Conservation (phyloP, 2,329 filamentous ascomycete species). For the Fusarium nematophilum region DNA sequence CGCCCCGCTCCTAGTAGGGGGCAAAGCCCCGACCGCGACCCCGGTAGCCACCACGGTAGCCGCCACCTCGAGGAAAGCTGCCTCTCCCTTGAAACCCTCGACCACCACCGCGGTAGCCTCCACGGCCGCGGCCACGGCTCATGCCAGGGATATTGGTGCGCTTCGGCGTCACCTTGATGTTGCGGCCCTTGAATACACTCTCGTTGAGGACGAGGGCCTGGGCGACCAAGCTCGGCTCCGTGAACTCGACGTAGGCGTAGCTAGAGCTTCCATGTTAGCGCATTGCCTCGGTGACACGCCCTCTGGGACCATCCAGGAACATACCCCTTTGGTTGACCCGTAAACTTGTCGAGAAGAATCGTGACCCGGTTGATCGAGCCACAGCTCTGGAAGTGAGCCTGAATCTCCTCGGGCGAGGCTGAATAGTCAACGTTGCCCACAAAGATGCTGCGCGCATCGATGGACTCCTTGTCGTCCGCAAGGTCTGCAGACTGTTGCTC, state of each 20-base stretch:
- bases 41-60: constrained; percentile 75
- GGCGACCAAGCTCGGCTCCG: constrained; percentile 90
- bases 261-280: constrained; percentile 59
- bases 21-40: constrained; percentile 73
- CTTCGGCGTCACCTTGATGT: constrained; percentile 95
- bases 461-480: constrained; percentile 93
- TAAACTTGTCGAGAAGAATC: constrained; percentile 97
- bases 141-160: constrained; percentile 97
- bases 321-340: constrained; percentile 98
- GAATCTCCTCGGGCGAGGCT: constrained; percentile 93
- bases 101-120: constrained; percentile 54
- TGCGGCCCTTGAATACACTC: constrained; percentile 92
- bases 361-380: constrained; percentile 98
- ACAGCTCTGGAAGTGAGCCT: constrained; percentile 97
- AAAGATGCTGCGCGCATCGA: constrained; percentile 95
- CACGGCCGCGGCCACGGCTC: constrained; percentile 75
- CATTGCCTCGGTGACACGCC: not conserved
- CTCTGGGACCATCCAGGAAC: constrained; percentile 47
- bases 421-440: constrained; percentile 99
- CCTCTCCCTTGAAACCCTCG: constrained; percentile 66
- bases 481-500: constrained; percentile 87
- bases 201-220: constrained; percentile 96
- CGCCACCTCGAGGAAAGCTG: constrained; percentile 59
- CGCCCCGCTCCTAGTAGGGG: constrained; percentile 68
- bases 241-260: constrained; percentile 99